Evolutionary conservation across 345 rosid species (phyloP), one percentile per base, ranked within the genome.

Genomic region (Gossypium sturtianum): DNA sequence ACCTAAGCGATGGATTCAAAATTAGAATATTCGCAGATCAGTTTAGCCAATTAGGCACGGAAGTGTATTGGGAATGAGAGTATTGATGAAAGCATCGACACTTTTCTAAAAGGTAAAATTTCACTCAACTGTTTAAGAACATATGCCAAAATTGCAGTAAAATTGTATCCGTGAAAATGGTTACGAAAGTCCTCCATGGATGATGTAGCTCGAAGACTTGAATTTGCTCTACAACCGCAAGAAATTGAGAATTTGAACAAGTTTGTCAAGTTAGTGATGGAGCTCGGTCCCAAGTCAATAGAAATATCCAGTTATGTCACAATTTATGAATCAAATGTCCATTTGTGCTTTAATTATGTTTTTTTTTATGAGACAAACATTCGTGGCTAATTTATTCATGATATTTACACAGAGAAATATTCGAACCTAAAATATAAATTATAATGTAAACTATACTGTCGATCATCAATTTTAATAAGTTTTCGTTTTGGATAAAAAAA

Each of bases 41-140:
- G 77, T 78, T 82, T 83, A 27, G 82, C 82, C 0, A 79, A 78
- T 16, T 80, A 82, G 82, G 86, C 80, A 1, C 74, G 77, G 74
- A 80, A 83, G 34, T 80, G 84, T 79, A 77, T 80, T 59, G 73
- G 70, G 71, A 80, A 75, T 53, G 86, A 80, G 9, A 79, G 72
- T 12, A 0, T 83, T 9, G 76, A 72, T 69, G 76, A 70, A 56
- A 74, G 67, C 25, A 61, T 83, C 2, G 86, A 83, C 3, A 74
- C 80, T 54, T 49, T 72, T 0, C 61, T 83, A 34, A 75, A 75
- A 0, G 77, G 80, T 0, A 76, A 78, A 41, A 80, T 83, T 72
- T 75, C 79, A 11, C 78, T 80, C 0, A 78, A 76, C 58, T 78
- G 78, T 2, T 51, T 83, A 2, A 73, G 78, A 71, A 78, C 71